These are phyloP conservation scores for Meyerozyma smithsonii DNA, from an alignment of 1,139 yeast genomes.

Conservation along the genomic window DNA sequence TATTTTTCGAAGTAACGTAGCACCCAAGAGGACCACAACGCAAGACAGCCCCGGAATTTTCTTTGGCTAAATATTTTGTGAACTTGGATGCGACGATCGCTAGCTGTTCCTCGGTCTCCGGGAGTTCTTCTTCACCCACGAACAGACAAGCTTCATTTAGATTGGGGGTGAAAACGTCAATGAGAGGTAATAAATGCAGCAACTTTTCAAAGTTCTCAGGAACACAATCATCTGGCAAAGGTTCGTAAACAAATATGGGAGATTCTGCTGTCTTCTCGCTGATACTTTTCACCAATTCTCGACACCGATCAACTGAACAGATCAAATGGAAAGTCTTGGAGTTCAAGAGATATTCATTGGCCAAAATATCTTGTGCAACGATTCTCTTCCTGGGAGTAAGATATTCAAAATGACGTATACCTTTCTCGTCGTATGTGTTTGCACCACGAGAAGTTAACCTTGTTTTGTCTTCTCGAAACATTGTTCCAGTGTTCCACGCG, in stretches of 20 bases:
- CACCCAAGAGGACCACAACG: slow-evolving; percentile 75
- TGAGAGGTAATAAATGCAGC: slow-evolving; percentile 33
- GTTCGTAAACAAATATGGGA: slow-evolving; percentile 72
- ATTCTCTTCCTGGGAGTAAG: slow-evolving; percentile 62
- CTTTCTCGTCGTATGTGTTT: slow-evolving; percentile 64
- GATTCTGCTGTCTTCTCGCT: slow-evolving; percentile 6
- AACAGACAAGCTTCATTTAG: slow-evolving; percentile 72
- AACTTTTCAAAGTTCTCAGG: slow-evolving; percentile 44
- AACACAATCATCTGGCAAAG: slow-evolving; percentile 71
- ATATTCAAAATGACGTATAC: slow-evolving; percentile 44
- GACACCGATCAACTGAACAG: slow-evolving; percentile 64
- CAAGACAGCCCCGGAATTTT: slow-evolving; percentile 48
- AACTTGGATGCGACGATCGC: slow-evolving; percentile 38
- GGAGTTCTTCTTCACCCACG: slow-evolving; percentile 28
- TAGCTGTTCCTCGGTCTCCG: slow-evolving; percentile 10
- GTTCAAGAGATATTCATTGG: slow-evolving; percentile 25
- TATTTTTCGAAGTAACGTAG: slow-evolving; percentile 17
- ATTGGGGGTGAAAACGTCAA: slow-evolving; percentile 76
- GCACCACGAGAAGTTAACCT: slow-evolving; percentile 78
- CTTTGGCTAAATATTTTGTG: slow-evolving; percentile 30
- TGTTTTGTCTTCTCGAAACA: slow-evolving; percentile 45
- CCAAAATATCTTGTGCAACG: slow-evolving; percentile 52
- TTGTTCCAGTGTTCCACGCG: slow-evolving; percentile 59
- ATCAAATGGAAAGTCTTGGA: slow-evolving; percentile 64
- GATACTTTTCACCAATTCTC: slow-evolving; percentile 38